Base-by-base conservation (phyloP, 164 flowering plant species). In the Kingdonia uniflora region DNA sequence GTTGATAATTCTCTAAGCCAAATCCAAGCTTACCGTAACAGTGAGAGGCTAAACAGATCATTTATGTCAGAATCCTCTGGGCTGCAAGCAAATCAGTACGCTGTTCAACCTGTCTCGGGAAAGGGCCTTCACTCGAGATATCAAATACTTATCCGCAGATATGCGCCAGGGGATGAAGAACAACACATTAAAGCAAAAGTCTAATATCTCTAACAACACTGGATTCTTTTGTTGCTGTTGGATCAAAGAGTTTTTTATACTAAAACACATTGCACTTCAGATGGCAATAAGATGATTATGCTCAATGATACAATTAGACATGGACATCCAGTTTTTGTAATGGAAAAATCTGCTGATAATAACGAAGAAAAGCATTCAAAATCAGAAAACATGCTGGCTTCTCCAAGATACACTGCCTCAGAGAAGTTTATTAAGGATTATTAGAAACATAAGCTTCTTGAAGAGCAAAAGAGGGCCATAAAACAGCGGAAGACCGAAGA, bases 361-460 rank as follows among this genome's bases (percentile, higher is more conserved):
- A 79, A 70, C 55, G 79, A 70, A 22, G 84, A 76, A 21, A 70
- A 74, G 42, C 56, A 22, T 29, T 72, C 71, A 38, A 24, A 63
- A 5, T 46, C 62, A 43, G 50, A 62, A 45, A 76, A 70, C 51
- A 52, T 66, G 42, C 68, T 70, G 29, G 69, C 84, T 53, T 68
- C 87, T 54, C 86, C 91, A 37, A 82, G 73, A 73, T 71, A 80
- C 56, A 84, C 95, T 14, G 81, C 85, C 57, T 70, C 81, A 21
- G 96, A 87, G 66, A 89, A 77, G 69, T 89, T 95, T 92, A 76
- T 94, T 43, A 72, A 78, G 79, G 87, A 74, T 63, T 79, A 74
- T 42, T 83, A 74, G 64, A 87, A 78, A 72, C 76, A 74, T 55
- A 94, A 73, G 62, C 63, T 75, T 42, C 53, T 62, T 19, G 63